A percentile compares a stretch with the other conserved stretches of the same genome.
Conservation (phyloP, 2,329 filamentous ascomycete species). For the Aspergillus vadensis region DNA sequence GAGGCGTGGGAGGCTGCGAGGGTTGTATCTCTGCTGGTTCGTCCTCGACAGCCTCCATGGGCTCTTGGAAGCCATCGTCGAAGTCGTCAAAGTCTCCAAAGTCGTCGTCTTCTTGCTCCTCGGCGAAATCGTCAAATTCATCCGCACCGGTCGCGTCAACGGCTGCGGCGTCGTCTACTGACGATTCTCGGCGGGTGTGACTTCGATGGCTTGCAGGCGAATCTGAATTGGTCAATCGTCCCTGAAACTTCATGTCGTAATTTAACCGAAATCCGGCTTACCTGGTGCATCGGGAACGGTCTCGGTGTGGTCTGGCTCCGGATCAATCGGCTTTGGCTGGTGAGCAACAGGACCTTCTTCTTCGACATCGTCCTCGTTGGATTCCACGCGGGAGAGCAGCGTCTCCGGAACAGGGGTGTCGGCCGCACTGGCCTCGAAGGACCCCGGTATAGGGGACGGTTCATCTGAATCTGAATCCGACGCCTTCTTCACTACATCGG, state of each 20-base stretch:
- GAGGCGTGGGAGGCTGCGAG: conserved; percentile 35
- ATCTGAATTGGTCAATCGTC: conserved; percentile 64
- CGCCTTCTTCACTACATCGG: conserved; percentile 58
- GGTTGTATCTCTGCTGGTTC: conserved; percentile 23
- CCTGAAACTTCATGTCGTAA: conserved; percentile 43
- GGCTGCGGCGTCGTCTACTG: conserved; percentile 46
- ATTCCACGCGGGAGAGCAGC: conserved; percentile 47
- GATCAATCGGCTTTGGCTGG: conserved; percentile 44
- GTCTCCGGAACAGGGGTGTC: conserved; percentile 45
- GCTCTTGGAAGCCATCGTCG: conserved; percentile 65
- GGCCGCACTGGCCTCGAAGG: conserved; percentile 6
- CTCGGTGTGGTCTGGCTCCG: conserved; percentile 47
- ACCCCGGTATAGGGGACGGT: conserved; percentile 9
- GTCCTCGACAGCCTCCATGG: conserved; percentile 32
- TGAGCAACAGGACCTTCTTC: conserved; percentile 41
- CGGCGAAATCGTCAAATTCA: conserved; percentile 56
- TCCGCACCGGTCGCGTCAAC: conserved; percentile 69
- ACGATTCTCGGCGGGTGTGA: conserved; percentile 48
- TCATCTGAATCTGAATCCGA: conserved; percentile 33
- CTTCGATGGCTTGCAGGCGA: conserved; percentile 52
- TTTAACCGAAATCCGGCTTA: conserved; percentile 51
- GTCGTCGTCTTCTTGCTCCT: conserved; percentile 56
- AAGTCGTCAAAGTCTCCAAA: conserved; percentile 73
- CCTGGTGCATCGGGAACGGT: conserved; percentile 53
- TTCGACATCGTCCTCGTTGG: conserved; percentile 33